Conservation (phyloP, 306 rosid genomes). For the Citrullus amarus region DNA sequence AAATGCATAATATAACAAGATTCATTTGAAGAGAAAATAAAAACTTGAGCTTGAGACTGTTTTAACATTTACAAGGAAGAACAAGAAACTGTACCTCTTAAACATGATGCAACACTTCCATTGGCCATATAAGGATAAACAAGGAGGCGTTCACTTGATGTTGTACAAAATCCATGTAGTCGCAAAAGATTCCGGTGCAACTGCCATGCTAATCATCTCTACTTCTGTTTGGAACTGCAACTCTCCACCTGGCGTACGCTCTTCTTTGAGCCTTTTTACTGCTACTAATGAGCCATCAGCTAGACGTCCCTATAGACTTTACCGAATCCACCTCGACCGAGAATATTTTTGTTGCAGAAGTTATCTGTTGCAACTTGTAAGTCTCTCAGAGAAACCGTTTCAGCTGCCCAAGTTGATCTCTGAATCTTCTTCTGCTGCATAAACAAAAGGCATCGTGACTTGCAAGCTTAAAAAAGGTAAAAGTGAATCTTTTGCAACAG, state of each 20-base stretch:
- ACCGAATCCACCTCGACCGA: slow-evolving; percentile 17
- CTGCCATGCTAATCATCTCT: slow-evolving; percentile 19
- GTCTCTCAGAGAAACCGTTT: slow-evolving; percentile 12
- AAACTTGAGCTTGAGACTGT: not conserved
- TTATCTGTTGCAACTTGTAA: slow-evolving; percentile 17
- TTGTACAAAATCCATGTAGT: slow-evolving; percentile 11
- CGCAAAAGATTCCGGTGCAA: slow-evolving; percentile 16
- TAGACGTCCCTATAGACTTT: slow-evolving; percentile 12
- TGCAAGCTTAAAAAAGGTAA: not conserved
- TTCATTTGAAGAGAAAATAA: not conserved
- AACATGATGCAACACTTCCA: slow-evolving; percentile 17
- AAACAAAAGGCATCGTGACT: not conserved
- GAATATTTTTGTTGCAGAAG: slow-evolving; percentile 15
- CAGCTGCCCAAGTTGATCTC: slow-evolving; percentile 14
- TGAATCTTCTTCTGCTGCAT: slow-evolving; percentile 14
- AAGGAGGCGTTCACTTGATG: slow-evolving; percentile 11
- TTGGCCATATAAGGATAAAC: slow-evolving; percentile 19
- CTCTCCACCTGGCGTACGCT: slow-evolving; percentile 17
- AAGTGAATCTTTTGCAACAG: not conserved
- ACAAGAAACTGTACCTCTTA: slow-evolving; percentile 6
- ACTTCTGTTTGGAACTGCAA: slow-evolving; percentile 17
- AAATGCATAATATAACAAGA: not conserved
- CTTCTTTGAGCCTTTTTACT: slow-evolving; percentile 19
- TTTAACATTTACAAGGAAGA: not conserved
- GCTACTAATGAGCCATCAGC: slow-evolving; percentile 16